Conservation (phyloP, 495 filamentous ascomycete genomes). For the Podospora pseudoanserina region DNA sequence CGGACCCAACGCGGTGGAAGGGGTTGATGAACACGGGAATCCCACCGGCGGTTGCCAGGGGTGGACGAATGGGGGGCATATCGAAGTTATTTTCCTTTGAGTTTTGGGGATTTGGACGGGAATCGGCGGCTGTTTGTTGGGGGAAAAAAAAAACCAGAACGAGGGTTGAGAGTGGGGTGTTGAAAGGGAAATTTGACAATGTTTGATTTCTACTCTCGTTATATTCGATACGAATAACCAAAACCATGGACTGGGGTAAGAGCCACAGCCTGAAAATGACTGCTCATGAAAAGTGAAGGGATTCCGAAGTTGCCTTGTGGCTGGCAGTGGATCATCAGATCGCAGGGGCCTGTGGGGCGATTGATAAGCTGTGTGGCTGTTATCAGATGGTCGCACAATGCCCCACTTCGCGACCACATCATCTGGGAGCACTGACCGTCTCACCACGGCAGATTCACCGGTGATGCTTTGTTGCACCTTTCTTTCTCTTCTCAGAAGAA, state of each 20-base stretch:
- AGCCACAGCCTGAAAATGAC: too few species aligned
- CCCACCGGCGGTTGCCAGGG: slow-evolving; percentile 31
- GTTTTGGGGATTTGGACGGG: neutral
- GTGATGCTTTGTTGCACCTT: neutral
- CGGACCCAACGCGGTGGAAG: slow-evolving; percentile 19
- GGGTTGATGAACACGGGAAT: slow-evolving; percentile 23
- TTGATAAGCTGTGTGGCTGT: neutral
- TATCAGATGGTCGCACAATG: neutral
- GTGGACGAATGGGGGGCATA: slow-evolving; percentile 26
- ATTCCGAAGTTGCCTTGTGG: neutral
- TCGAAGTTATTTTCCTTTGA: slow-evolving; percentile 23
- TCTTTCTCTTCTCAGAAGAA: neutral
- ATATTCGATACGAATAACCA: too few species aligned
- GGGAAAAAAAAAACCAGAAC: neutral
- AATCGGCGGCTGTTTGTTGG: neutral
- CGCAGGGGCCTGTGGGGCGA: neutral
- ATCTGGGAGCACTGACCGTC: neutral
- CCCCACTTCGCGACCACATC: neutral
- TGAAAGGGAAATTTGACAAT: neutral
- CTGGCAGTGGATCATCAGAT: neutral
- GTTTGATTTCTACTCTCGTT: too few species aligned
- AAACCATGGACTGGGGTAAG: too few species aligned
- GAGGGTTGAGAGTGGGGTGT: neutral
- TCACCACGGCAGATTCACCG: neutral
- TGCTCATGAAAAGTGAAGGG: neutral